Percentiles rank a stretch among this genome's conserved stretches.
phyloP scores from a whole-genome alignment of 2,329 filamentous ascomycete genomes.

The Pleoardoris graminearum region DNA sequence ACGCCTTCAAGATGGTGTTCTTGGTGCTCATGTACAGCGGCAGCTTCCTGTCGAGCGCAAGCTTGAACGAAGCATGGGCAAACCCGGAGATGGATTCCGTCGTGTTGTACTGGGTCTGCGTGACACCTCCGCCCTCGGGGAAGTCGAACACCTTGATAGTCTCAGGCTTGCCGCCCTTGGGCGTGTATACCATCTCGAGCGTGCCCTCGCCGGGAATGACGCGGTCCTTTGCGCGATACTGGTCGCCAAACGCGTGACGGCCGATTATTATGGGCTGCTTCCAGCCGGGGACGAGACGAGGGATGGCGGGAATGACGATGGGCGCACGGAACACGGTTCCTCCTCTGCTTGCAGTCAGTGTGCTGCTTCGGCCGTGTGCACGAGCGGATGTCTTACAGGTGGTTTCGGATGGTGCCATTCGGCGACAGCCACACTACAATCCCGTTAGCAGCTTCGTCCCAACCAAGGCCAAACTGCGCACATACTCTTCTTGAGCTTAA shows the following conservation, averaged over 20 bases:
- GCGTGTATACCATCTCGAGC: conserved; percentile 93
- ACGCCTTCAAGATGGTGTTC: conserved; percentile 99
- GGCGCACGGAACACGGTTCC: conserved; percentile 99
- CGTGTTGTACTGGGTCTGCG: conserved; percentile 98
- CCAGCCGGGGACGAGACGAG: conserved; percentile 93
- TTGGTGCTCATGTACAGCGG: conserved; percentile 99
- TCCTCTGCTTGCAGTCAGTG: conserved; percentile 55
- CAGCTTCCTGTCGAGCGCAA: conserved; percentile 81
- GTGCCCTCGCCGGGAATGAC: conserved; percentile 83
- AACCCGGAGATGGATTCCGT: conserved; percentile 94
- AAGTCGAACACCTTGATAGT: conserved; percentile 90
- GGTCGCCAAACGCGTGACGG: conserved; percentile 96
- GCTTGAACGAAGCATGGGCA: conserved; percentile 95
- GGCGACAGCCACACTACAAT: conserved; percentile 90
- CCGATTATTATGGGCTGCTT: conserved; percentile 99
- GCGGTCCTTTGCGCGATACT: conserved; percentile 94
- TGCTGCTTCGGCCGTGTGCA: neutral
- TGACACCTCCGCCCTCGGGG: conserved; percentile 81
- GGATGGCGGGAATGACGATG: conserved; percentile 92
- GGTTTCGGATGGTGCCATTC: conserved; percentile 81
- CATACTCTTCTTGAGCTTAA: conserved; percentile 96
- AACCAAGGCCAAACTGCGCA: conserved; percentile 35
- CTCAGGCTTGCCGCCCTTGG: conserved; percentile 76
- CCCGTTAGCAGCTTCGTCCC: conserved; percentile 5
- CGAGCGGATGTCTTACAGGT: conserved; percentile 51